Evolutionary conservation across 306 rosid species (phyloP).

Genomic region (Leucaena leucocephala): DNA sequence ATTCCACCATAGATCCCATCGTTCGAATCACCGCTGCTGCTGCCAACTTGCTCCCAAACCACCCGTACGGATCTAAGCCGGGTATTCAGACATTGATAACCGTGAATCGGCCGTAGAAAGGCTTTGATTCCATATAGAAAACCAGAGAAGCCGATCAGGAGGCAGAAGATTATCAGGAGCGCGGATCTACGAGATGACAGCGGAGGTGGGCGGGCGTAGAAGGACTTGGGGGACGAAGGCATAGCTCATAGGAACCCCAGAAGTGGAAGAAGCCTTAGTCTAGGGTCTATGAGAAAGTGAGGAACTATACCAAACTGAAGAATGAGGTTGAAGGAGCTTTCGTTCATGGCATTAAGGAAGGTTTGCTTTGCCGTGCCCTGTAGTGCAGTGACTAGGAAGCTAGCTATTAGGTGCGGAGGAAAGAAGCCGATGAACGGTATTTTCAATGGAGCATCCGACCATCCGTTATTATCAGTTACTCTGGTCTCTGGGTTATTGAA

Average conservation of each 20-base stretch:
- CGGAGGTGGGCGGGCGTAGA: constrained; percentile 44
- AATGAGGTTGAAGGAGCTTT: not conserved
- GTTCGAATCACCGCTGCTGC: constrained; percentile 12
- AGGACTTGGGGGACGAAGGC: constrained; percentile 66
- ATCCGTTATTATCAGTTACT: constrained; percentile 22
- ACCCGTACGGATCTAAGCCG: constrained; percentile 69
- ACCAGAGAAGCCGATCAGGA: constrained; percentile 51
- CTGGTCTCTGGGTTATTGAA: not conserved
- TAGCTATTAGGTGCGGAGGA: not conserved
- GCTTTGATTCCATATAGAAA: constrained; percentile 53
- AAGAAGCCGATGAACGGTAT: not conserved
- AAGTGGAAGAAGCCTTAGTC: constrained; percentile 12
- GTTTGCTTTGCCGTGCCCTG: not conserved
- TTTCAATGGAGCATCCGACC: not conserved
- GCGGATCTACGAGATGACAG: constrained; percentile 56
- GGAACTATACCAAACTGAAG: constrained; percentile 8
- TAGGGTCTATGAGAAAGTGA: not conserved
- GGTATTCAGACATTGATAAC: constrained; percentile 36
- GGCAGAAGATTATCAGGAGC: constrained; percentile 43
- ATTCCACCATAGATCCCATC: not conserved
- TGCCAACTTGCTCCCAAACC: constrained; percentile 64
- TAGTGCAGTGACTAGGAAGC: not conserved
- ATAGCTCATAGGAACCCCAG: constrained; percentile 39
- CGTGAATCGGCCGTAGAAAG: constrained; percentile 39
- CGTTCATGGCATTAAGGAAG: constrained; percentile 34